Evolutionary conservation across 805 yeast genomes (phyloP), one percentile per base, ranked within the genome.

Genomic region (Ogataea pignaliae): DNA sequence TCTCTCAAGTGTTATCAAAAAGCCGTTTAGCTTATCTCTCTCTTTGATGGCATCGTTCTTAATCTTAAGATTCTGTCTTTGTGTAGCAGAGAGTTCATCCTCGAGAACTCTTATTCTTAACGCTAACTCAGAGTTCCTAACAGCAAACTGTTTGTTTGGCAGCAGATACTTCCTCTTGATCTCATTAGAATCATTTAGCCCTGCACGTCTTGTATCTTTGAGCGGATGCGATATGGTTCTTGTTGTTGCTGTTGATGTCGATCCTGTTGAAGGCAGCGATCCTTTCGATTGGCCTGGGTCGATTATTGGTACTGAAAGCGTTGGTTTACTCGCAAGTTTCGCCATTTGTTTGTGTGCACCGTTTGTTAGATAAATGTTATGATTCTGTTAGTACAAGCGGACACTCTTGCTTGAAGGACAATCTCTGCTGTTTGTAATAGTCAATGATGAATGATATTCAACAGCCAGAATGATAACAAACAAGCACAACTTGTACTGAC

Each of bases 311-410:
- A 7, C 26, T 21, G 26, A 21, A 11, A 43, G 46, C 3, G 50
- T 38, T 10, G 53, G 56, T 31, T 45, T 56, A 10, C 34, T 52
- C 15, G 55, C 58, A 36, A 52, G 35, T 41, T 53, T 55, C 26
- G 56, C 57, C 58, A 53, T 53, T n/a, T 28, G n/a, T 41, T 34
- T 42, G 37, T 43, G 46, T 14, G 45, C 15, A 26, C n/a, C 31
- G 18, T 26, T 17, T 40, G 7, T 36, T 7, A 21, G 7, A 7
- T 21, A 4, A 7, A 21, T 21, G 26, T 4, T 21, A 21, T 21
- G 26, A 4, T 7, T 21, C 26, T 21, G 4, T 21, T 21, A 7
- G 4, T 4, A 7, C 26, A 21, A 21, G 4, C 7, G 26, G 7
- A 21, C 7, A 7, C 7, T 21, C 7, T 21, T 21, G 26, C 4